Base-by-base conservation (phyloP, 2,329 filamentous ascomycete genomes). In the Fusarium humuli region DNA sequence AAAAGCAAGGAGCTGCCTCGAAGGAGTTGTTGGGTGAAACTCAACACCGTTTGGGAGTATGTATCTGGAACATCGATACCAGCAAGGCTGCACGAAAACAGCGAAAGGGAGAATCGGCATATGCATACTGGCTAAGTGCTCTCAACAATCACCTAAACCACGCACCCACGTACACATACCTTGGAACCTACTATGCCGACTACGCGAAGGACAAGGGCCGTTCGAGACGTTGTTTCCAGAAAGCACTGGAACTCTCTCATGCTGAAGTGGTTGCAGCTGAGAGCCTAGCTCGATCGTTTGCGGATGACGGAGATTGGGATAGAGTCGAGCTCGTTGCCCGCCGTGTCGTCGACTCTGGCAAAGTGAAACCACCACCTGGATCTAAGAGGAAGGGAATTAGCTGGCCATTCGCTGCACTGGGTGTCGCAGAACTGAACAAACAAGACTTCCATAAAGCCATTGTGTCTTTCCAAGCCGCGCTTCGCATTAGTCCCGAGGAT, bases 391-490 rank as follows among this genome's bases (percentile, higher is more conserved):
- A 93, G 80, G 94, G 94, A 2, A 90, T 97, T 69, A 98, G 94
- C 81, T 99, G 96, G 96, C 96, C 96, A 3, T 97, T 94, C 78
- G 94, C 95, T 5, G 95, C 96, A 0, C 85, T 99, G 3, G 96
- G 97, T 27, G 94, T 97, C 18, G 95, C 97, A 2, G 94, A 98
- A 79, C 87, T 98, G 77, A 98, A 97, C 81, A 96, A 94, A 77
- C 94, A 97, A 77, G 94, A 97, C 65, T 98, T 95, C 74, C 84
- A 90, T 71, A 92, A 93, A 77, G 94, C 94, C 37, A 94, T 98
- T 57, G 90, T 95, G 11, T 97, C 94, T 0, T 99, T 98, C 78
- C 92, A 98, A 76, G 90, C 93, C 3, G 94, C 96, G 13, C 84
- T 99, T 34, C 87, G 95, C 56, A 92, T 97, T 49, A 88, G 90